phyloP scores from a whole-genome alignment of 2,329 filamentous ascomycete species.

The Byssoonygena ceratinophila region DNA sequence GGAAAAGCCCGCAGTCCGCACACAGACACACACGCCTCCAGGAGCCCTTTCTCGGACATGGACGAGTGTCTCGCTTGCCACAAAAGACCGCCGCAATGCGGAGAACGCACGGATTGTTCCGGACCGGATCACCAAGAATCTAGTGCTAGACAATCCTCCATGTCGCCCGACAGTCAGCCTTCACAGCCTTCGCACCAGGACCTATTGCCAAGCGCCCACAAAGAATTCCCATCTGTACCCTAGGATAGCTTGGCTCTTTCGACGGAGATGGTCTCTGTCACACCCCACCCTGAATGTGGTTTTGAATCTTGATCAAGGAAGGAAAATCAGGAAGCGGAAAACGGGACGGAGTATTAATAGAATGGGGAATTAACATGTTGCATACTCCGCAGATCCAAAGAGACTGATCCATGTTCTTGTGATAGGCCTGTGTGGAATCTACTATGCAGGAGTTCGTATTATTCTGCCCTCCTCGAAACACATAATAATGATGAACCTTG shows the following conservation, averaged over 20 bases:
- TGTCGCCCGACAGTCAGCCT: not conserved
- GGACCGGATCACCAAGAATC: not conserved
- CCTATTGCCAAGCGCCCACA: not conserved
- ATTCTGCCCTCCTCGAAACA: not conserved
- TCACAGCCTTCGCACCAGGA: not conserved
- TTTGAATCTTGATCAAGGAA: not conserved
- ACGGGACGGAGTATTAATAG: not conserved
- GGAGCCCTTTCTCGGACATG: not conserved
- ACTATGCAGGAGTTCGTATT: slow-evolving; percentile 9
- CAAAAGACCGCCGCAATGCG: not conserved
- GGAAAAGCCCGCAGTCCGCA: not conserved
- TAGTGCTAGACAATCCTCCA: not conserved
- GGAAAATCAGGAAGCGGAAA: not conserved
- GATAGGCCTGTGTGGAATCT: not conserved
- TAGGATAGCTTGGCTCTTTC: slow-evolving; percentile 1
- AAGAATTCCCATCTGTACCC: not conserved
- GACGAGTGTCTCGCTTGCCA: not conserved
- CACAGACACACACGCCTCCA: not conserved
- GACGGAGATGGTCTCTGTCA: not conserved
- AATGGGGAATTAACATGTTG: not conserved
- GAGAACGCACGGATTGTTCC: not conserved
- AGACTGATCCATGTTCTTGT: not conserved
- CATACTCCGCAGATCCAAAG: slow-evolving; percentile 3
- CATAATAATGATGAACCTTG: slow-evolving; percentile 2
- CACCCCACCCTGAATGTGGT: too few species aligned